These are phyloP conservation scores for Paspalum notatum DNA, from an alignment of 176 grass and related monocot species.

Conservation along the genomic window DNA sequence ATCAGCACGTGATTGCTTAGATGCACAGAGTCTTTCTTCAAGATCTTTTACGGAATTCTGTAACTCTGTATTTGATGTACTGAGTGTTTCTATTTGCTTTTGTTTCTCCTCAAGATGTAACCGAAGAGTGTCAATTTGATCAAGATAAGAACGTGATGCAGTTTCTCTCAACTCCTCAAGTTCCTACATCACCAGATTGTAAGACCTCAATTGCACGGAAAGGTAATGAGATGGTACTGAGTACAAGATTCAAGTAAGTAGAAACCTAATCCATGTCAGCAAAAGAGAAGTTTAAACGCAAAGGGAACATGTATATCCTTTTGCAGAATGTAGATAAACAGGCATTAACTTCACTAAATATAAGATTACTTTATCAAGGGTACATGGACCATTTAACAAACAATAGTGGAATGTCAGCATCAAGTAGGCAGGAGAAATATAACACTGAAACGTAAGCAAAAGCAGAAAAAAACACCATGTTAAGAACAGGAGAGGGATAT, in stretches of 20 bases:
- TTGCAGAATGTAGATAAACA: not conserved
- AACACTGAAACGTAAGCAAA: slow-evolving; percentile 1
- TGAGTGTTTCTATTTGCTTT: slow-evolving; percentile 67
- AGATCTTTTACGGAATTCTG: slow-evolving; percentile 78
- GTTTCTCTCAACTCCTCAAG: slow-evolving; percentile 78
- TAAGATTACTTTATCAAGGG: not conserved
- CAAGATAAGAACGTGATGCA: slow-evolving; percentile 60
- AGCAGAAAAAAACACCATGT: not conserved
- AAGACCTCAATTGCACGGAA: slow-evolving; percentile 18
- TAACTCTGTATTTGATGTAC: slow-evolving; percentile 61
- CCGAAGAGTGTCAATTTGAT: slow-evolving; percentile 78
- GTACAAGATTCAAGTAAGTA: slow-evolving; percentile 4
- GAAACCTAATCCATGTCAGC: slow-evolving; percentile 20
- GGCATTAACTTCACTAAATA: not conserved
- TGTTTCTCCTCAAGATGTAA: slow-evolving; percentile 66
- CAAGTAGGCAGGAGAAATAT: slow-evolving; percentile 16
- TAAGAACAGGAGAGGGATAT: not conserved
- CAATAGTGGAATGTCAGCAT: slow-evolving; percentile 5
- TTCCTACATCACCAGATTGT: slow-evolving; percentile 69
- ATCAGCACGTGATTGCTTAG: slow-evolving; percentile 81
- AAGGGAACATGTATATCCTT: not conserved
- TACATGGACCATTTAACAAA: slow-evolving; percentile 8
- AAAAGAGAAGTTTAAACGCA: not conserved
- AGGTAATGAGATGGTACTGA: not conserved
- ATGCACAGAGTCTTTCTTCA: slow-evolving; percentile 80